Conservation (phyloP, 805 yeast species). For the Sugiyamaella lignohabitans region DNA sequence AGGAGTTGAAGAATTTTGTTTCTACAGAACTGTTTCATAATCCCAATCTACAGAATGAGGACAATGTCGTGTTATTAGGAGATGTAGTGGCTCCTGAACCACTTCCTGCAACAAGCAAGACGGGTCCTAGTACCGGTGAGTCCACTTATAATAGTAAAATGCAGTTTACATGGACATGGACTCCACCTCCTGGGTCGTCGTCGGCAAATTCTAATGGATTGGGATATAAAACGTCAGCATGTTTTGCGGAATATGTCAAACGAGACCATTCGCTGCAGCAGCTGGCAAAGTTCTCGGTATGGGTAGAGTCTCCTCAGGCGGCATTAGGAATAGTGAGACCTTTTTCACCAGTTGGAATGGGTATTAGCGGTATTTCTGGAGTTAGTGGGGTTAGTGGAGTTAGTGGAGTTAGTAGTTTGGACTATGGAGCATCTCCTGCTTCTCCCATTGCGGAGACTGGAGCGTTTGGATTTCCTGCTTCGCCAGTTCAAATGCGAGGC, state of each 20-base stretch:
- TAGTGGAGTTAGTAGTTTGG: no score
- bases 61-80: constrained; percentile 34
- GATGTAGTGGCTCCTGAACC: constrained; percentile 18
- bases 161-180: constrained; percentile 32
- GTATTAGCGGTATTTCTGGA: not conserved
- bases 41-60: constrained; percentile 34
- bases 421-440: no score
- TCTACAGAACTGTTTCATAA: constrained; percentile 32
- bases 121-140: constrained; percentile 2
- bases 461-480: no score
- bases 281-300: constrained; percentile 31
- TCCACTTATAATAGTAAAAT: not conserved
- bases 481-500: no score
- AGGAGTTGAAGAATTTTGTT: constrained; percentile 28
- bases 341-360: not conserved
- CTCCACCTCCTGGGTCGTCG: constrained; percentile 16
- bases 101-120: constrained; percentile 3
- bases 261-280: constrained; percentile 28
- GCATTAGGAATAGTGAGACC: not conserved
- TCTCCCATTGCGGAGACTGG: no score
- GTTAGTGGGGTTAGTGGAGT: no score
- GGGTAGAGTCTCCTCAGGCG: constrained; percentile 23
- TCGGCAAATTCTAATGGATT: constrained; percentile 4
- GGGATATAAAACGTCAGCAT: constrained; percentile 31
- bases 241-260: constrained; percentile 37